Conservation (phyloP, 129 eudicot genomes). For the Escallonia rubra region DNA sequence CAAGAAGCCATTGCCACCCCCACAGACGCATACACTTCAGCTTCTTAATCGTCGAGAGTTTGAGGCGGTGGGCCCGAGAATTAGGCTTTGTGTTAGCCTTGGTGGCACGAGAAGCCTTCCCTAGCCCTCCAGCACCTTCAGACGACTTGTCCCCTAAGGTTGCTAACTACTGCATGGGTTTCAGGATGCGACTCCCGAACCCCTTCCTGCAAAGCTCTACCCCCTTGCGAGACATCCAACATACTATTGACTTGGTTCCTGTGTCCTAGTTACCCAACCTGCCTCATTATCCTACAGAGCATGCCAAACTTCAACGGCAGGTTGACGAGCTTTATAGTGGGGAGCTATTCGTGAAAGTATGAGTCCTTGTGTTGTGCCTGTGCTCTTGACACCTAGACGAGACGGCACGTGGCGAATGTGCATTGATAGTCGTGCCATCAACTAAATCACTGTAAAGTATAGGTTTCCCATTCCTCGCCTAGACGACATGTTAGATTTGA, state of each 20-base stretch:
- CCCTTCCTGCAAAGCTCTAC: not conserved
- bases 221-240: not conserved
- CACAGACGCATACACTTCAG: not conserved
- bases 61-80: not conserved
- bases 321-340: not conserved
- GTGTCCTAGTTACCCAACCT: not conserved
- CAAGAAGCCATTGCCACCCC: not conserved
- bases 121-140: not conserved
- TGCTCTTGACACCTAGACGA: not conserved
- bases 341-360: not conserved
- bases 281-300: not conserved
- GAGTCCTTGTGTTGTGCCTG: not conserved
- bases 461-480: not conserved
- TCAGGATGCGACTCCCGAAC: not conserved
- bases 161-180: not conserved
- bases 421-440: constrained; percentile 5
- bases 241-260: not conserved
- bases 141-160: not conserved
- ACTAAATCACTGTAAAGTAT: constrained; percentile 10
- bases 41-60: not conserved
- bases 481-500: constrained; percentile 2
- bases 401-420: constrained; percentile 3
- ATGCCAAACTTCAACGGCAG: not conserved
- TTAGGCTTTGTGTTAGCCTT: not conserved
- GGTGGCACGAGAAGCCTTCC: not conserved